These are phyloP conservation scores for Uronychia binucleata DNA, from an alignment of 73 alveolate species.

Conservation along the genomic window DNA sequence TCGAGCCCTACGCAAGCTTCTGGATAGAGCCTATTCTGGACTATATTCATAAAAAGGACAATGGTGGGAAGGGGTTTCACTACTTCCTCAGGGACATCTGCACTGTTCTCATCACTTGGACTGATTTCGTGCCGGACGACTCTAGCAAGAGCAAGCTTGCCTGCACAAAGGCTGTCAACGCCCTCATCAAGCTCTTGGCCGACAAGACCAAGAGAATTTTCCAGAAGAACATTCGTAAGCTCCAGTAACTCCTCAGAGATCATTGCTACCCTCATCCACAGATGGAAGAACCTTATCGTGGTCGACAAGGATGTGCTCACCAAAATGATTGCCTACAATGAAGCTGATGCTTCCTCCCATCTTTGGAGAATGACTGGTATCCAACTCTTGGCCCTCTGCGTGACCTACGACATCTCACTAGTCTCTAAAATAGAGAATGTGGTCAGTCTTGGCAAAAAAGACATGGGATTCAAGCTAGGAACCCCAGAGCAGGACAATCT, in stretches of 20 bases:
- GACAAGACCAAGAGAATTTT: slow-evolving; percentile 80
- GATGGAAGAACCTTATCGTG: slow-evolving; percentile 76
- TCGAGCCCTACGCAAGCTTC: slow-evolving; percentile 85
- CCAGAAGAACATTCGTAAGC: slow-evolving; percentile 69
- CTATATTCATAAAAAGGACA: slow-evolving; percentile 80
- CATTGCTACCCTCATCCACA: slow-evolving; percentile 77
- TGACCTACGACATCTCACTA: slow-evolving; percentile 69
- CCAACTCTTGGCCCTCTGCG: slow-evolving; percentile 78
- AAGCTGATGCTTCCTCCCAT: slow-evolving; percentile 69
- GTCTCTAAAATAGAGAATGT: slow-evolving; percentile 54
- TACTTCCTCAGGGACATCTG: slow-evolving; percentile 97
- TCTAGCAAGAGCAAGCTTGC: slow-evolving; percentile 63
- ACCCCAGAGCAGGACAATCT: slow-evolving; percentile 67
- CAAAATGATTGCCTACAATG: slow-evolving; percentile 79
- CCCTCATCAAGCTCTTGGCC: slow-evolving; percentile 77
- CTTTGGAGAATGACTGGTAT: slow-evolving; percentile 90
- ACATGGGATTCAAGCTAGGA: slow-evolving; percentile 6
- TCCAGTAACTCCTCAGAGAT: slow-evolving; percentile 42
- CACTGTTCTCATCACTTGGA: slow-evolving; percentile 76
- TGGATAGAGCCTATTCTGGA: slow-evolving; percentile 90
- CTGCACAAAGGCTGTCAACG: slow-evolving; percentile 68
- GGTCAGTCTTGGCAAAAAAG: slow-evolving; percentile 33
- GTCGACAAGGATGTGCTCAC: slow-evolving; percentile 70
- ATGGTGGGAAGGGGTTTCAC: slow-evolving; percentile 98
- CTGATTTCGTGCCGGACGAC: slow-evolving; percentile 65